phyloP scores from a whole-genome alignment of 129 eudicot genomes.

The Flaveria ramosissima region DNA sequence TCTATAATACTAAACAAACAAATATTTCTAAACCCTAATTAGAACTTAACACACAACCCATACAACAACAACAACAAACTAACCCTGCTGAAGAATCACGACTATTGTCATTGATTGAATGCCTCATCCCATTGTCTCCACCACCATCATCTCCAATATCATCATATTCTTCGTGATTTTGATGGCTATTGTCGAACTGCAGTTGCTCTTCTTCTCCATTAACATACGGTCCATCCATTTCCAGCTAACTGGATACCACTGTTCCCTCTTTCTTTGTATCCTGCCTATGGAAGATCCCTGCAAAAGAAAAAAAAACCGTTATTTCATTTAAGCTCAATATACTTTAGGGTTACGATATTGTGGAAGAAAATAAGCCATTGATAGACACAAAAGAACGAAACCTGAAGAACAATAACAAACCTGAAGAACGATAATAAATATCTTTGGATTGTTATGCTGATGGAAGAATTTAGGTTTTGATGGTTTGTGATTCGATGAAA shows the following conservation, averaged over 20 bases:
- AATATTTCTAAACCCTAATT: constrained; percentile 37
- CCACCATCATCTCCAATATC: constrained; percentile 69
- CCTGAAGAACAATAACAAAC: constrained; percentile 18
- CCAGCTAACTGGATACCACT: not conserved
- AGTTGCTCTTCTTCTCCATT: constrained; percentile 59
- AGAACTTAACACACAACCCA: constrained; percentile 50
- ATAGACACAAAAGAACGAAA: constrained; percentile 3
- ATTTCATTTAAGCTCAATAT: constrained; percentile 20
- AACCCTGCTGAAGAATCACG: constrained; percentile 90
- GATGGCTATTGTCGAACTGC: constrained; percentile 37
- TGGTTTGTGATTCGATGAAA: constrained; percentile 19
- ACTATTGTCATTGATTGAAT: constrained; percentile 48
- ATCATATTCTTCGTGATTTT: constrained; percentile 38
- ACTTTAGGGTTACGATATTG: not conserved
- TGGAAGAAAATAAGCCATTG: not conserved
- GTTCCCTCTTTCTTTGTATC: constrained; percentile 19
- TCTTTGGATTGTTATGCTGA: not conserved
- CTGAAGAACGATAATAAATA: constrained; percentile 11
- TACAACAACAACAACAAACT: constrained; percentile 49
- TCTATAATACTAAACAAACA: constrained; percentile 27
- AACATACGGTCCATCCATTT: constrained; percentile 54
- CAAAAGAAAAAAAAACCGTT: constrained; percentile 29
- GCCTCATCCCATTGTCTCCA: constrained; percentile 52
- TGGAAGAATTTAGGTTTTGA: not conserved
- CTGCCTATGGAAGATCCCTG: constrained; percentile 40